Percentiles rank a stretch among this genome's conserved stretches.
phyloP scores from a whole-genome alignment of 805 yeast genomes.

The Candida ascalaphidarum region DNA sequence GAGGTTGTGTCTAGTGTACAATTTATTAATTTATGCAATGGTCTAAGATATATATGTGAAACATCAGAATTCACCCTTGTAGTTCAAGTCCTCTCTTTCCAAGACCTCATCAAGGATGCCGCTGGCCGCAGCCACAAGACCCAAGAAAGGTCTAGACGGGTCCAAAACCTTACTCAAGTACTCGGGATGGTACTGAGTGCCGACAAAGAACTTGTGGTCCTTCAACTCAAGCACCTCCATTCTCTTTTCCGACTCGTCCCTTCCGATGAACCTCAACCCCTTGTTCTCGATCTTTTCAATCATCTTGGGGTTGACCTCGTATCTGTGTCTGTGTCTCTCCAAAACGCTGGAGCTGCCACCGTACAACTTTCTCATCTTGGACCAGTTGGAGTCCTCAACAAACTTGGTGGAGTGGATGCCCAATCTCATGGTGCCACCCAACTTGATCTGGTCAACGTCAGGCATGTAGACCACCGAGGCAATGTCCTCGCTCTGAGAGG shows the following conservation, averaged over 20 bases:
- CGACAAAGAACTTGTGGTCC: constrained; percentile 85
- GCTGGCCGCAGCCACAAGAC: constrained; percentile 89
- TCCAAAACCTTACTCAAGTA: constrained; percentile 92
- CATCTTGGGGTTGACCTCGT: constrained; percentile 87
- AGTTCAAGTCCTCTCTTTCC: constrained; percentile 31
- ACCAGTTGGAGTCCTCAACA: constrained; percentile 56
- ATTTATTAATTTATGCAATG: too few relatives aligned
- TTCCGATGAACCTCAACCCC: constrained; percentile 87
- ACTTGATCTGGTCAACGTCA: constrained; percentile 87
- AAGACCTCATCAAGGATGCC: constrained; percentile 70
- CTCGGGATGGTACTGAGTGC: constrained; percentile 98
- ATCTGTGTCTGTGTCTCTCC: constrained; percentile 98
- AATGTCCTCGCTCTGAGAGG: constrained; percentile 48
- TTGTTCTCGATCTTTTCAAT: constrained; percentile 61
- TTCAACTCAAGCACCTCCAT: constrained; percentile 90
- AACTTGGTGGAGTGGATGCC: constrained; percentile 90
- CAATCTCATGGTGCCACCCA: constrained; percentile 99
- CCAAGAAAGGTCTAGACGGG: constrained; percentile 94
- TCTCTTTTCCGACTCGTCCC: constrained; percentile 82
- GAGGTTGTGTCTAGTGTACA: too few relatives aligned
- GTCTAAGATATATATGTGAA: too few relatives aligned
- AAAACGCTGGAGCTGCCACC: constrained; percentile 59
- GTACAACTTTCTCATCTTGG: constrained; percentile 68
- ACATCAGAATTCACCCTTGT: constrained; percentile 33
- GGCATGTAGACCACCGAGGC: constrained; percentile 96